Base-by-base conservation (phyloP, 2,329 filamentous ascomycete genomes). In the Alternaria sp. region DNA sequence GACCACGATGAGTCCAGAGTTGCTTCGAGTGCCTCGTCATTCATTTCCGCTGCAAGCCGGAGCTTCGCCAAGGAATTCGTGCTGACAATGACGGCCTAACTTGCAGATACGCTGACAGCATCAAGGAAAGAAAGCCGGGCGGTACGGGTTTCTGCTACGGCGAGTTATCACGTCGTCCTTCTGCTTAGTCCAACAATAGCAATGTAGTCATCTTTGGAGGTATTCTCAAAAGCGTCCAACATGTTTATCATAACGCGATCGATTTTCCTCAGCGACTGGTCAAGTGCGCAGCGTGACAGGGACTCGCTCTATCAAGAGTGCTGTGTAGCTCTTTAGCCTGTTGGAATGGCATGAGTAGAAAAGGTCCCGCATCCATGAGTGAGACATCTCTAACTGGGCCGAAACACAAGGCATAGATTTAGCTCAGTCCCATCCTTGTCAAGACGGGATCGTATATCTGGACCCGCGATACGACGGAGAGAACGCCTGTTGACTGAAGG, bases 41-140 rank as follows among this genome's bases (percentile, higher is more conserved):
- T 64, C 23, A 53, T 51, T 66, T 72, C 70, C 69, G 71, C 64
- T 20, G 57, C 21, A 41, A 64, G 68, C 71, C 70, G 71, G 62
- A 45, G 55, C 53, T 50, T 56, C 59, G 61, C 64, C 61, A 58
- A 61, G 62, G 44, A 15, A 43, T 54, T 12, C 21, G 28, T 56
- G 60, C 47, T 60, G 33, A 61, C 28, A 51, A 23, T 51, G 30
- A 47, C 56, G 20, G 30, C 44, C n/a, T 5, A 44, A 28, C 44
- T 23, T 45, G 54, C 41, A 46, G 10, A 20, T 37, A 28, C 33
- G 33, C 33, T 37, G 33, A 37, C 49, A 51, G 49, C 49, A 26
- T 45, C 12, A 37, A 28, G 18, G 37, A 43, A 37, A n/a, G 15
- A 37, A 18, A 15, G 33, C n/a, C 14, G 26, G 18, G 50, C 10